Conservation (phyloP, 495 filamentous ascomycete genomes). For the Aspergillus steynii region DNA sequence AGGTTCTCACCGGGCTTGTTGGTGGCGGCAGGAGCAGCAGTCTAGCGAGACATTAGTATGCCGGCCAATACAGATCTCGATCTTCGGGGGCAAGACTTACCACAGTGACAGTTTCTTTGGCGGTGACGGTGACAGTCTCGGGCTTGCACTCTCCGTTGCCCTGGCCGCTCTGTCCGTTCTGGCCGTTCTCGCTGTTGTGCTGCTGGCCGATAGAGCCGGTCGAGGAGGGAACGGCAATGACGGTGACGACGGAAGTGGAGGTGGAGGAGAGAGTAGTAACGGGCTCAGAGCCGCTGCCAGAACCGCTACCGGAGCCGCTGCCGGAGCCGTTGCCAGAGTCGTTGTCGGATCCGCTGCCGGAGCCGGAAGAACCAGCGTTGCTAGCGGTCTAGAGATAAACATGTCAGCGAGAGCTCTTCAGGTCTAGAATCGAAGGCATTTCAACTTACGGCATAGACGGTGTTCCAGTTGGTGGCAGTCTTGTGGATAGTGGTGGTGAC, state of each 20-base stretch:
- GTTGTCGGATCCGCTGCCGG: background rate
- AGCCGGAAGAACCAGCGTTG: slow-evolving; percentile 7
- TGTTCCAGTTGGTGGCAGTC: slow-evolving; percentile 42
- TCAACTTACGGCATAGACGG: slow-evolving; percentile 40
- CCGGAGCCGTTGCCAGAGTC: too few species aligned
- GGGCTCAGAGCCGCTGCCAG: background rate
- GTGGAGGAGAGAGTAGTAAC: slow-evolving; percentile 19
- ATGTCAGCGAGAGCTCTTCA: background rate
- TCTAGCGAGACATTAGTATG: slow-evolving; percentile 7
- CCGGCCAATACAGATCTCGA: too few species aligned
- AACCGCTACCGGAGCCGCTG: background rate
- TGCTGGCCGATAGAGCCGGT: background rate
- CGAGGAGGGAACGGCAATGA: slow-evolving; percentile 30
- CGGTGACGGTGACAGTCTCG: slow-evolving; percentile 42
- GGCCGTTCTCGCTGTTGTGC: background rate
- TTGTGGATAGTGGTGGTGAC: slow-evolving; percentile 58
- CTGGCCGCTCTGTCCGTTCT: background rate
- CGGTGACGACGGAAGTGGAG: slow-evolving; percentile 24
- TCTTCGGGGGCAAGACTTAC: slow-evolving; percentile 27
- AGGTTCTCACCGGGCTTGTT: slow-evolving; percentile 16
- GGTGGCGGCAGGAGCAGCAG: slow-evolving; percentile 17
- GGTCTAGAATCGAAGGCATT: background rate
- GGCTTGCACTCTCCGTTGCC: slow-evolving; percentile 18
- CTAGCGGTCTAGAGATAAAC: slow-evolving; percentile 21
- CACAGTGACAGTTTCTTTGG: slow-evolving; percentile 42